These are phyloP conservation scores for Besnoitia besnoiti DNA, from an alignment of 169 alveolate genomes.

Conservation along the genomic window DNA sequence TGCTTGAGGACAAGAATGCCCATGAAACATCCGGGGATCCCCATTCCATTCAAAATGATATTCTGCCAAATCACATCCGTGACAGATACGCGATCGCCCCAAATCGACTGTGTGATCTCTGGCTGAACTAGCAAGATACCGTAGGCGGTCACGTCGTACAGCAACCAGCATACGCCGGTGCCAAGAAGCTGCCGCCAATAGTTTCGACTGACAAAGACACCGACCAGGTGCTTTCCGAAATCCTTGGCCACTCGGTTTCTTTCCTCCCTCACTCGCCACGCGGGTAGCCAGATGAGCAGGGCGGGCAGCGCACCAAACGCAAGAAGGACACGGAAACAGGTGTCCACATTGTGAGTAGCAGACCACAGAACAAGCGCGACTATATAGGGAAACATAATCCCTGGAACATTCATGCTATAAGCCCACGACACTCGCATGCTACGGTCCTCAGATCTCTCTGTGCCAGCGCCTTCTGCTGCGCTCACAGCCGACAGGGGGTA, in stretches of 20 bases:
- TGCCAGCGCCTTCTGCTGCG: constrained; percentile 53
- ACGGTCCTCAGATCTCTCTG: constrained; percentile 22
- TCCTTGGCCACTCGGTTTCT: constrained; percentile 7
- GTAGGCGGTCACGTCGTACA: constrained; percentile 64
- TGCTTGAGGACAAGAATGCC: constrained; percentile 56
- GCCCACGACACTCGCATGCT: constrained; percentile 63
- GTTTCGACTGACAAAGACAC: constrained; percentile 20
- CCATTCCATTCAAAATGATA: constrained; percentile 52
- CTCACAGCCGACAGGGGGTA: constrained; percentile 57
- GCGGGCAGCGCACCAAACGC: constrained; percentile 62
- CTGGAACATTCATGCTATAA: constrained; percentile 63
- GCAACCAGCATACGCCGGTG: constrained; percentile 64
- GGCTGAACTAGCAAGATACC: constrained; percentile 62
- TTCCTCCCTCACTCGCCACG: constrained; percentile 44
- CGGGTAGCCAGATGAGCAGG: constrained; percentile 53
- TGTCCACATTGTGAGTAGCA: background rate
- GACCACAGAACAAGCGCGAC: constrained; percentile 42
- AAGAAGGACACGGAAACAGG: constrained; percentile 43
- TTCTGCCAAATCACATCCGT: constrained; percentile 38
- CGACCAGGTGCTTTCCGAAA: constrained; percentile 7
- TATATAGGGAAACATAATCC: constrained; percentile 47
- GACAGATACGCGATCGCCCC: constrained; percentile 33
- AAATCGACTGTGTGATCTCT: constrained; percentile 54
- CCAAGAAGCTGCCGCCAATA: constrained; percentile 59
- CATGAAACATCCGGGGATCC: constrained; percentile 63